A percentile compares a stretch with the other conserved stretches of the same genome.
Evolutionary conservation across 1,139 yeast species (phyloP).

Genomic region (Zhuliangozyma blackwelliae): DNA sequence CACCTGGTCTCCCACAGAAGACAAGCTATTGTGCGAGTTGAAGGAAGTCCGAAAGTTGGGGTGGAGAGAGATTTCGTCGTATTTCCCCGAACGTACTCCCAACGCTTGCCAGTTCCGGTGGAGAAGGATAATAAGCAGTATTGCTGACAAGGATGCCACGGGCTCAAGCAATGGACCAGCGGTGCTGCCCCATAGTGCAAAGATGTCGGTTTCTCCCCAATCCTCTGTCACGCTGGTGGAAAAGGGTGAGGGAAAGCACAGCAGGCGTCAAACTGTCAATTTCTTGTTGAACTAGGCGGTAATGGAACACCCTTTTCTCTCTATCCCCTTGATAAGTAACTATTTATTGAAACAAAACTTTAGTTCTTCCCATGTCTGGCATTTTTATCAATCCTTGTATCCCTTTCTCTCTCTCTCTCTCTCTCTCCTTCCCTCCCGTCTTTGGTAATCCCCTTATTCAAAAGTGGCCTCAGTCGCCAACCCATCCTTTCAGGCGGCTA

Average conservation of each 20-base stretch:
- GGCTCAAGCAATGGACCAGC: not conserved
- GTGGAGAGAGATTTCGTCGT: conserved; percentile 43
- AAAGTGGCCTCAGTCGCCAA: too few species aligned
- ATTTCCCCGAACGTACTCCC: conserved; percentile 42
- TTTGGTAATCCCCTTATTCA: too few species aligned
- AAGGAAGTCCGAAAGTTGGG: conserved; percentile 42
- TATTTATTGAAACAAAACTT: too few species aligned
- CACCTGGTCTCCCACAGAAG: conserved; percentile 40
- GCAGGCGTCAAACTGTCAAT: conserved; percentile 22
- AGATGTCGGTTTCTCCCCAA: too few species aligned
- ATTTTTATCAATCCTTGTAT: too few species aligned
- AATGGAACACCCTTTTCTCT: too few species aligned
- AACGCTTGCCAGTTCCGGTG: conserved; percentile 48
- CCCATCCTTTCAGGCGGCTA: too few species aligned
- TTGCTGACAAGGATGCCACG: conserved; percentile 3
- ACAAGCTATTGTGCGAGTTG: conserved; percentile 31
- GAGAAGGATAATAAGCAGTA: conserved; percentile 38
- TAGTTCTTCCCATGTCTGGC: too few species aligned
- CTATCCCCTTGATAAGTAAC: too few species aligned
- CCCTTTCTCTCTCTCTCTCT: too few species aligned
- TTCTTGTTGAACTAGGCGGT: conserved; percentile 13
- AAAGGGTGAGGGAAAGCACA: not conserved
- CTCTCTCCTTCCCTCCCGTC: too few species aligned
- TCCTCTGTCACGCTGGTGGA: not conserved
- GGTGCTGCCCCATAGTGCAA: not conserved